Base-by-base conservation (phyloP, 2,329 filamentous ascomycete species). In the Aspergillus aculeatinus region DNA sequence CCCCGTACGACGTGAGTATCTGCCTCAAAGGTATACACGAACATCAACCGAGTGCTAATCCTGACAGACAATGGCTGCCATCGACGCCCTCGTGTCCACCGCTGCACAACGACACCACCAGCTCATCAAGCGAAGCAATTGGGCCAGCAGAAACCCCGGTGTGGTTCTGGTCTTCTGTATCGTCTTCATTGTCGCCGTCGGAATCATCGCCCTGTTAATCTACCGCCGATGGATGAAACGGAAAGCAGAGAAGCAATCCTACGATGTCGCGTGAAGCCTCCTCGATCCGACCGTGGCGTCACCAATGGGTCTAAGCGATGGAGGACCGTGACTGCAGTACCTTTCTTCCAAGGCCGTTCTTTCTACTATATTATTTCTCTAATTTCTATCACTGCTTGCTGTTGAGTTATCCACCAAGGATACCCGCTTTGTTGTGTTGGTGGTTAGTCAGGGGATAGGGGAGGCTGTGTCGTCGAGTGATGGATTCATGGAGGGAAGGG, bases 81-180 rank as follows among this genome's bases (percentile, higher is more conserved):
- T 72, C 57, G 74, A 65, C 70, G 70, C 69, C 25, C 60, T 61
- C 27, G 19, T 44, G 39, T 44, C 39, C 14, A 44, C 54, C 21
- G 60, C 63, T 47, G 54, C 60, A 53, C 33, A 65, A 19, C 61
- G 57, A 31, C 55, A 66, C 50, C 73, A 76, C 51, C 73, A 76
- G 55, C 67, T 86, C 63, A 70, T 77, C 42, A 67, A 67, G 23
- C 64, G 69, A 49, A 54, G 61, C 69, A 85, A 87, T 79, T 88
- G 83, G 82, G 84, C 85, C 25, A 66, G 74, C 62, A 68, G 74
- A 33, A 83, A 88, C 69, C 80, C 82, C 49, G 86, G 86, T 73
- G 84, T 87, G 63, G 79, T 88, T 54, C 77, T 87, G 64, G 86
- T 88, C 59, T 86, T 88, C 74, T 80, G 77, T 73, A 85, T 88